A percentile compares a stretch with the other conserved stretches of the same genome.
These are phyloP conservation scores for Mortierella sp. DNA, from an alignment of 371 early-diverging fungal genomes.

Conservation along the genomic window DNA sequence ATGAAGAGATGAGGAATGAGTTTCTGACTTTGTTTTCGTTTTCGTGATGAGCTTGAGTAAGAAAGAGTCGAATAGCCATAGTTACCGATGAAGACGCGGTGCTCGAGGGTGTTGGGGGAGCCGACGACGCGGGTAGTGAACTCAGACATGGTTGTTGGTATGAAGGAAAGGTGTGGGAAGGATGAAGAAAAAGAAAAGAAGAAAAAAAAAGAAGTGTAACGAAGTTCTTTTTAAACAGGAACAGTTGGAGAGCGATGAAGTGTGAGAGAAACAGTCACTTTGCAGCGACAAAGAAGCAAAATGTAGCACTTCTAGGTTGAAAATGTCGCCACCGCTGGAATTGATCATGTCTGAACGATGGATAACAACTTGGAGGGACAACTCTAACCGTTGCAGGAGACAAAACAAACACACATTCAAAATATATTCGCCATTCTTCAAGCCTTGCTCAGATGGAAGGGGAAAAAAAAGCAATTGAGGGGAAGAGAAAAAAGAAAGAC, in stretches of 20 bases:
- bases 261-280: background rate
- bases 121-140: constrained; percentile 86
- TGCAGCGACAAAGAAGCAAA: background rate
- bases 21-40: background rate
- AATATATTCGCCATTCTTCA: background rate
- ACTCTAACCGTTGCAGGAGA: background rate
- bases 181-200: background rate
- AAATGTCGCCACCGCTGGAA: constrained; percentile 7
- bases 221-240: background rate
- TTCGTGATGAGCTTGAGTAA: background rate
- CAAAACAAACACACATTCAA: background rate
- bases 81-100: constrained; percentile 90
- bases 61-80: background rate
- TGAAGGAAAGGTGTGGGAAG: constrained; percentile 6
- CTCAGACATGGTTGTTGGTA: constrained; percentile 64
- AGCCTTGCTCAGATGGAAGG: background rate
- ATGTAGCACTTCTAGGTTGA: background rate
- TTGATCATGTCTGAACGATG: background rate
- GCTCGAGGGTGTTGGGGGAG: constrained; percentile 89
- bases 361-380: background rate
- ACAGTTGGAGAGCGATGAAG: background rate
- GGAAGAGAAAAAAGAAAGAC: constrained; percentile 11
- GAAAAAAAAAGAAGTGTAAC: constrained; percentile 18
- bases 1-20: background rate
- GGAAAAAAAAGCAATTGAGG: constrained; percentile 8